Base-by-base conservation (phyloP, 352 stramenopile species). In the Globisporangium apiculatum region DNA sequence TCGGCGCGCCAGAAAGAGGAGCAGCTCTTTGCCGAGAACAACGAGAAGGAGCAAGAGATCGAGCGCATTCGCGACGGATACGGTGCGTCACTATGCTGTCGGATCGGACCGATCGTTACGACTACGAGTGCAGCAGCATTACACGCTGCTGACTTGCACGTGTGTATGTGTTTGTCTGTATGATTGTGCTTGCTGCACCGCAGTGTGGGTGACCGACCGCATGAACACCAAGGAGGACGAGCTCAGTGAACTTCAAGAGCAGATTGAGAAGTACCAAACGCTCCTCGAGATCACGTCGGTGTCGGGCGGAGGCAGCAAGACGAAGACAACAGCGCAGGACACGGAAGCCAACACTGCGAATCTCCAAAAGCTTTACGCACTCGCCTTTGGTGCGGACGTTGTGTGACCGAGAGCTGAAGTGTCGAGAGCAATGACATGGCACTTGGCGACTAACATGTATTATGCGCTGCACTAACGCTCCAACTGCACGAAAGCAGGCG, bases 151-250 rank as follows among this genome's bases (percentile, higher is more conserved):
- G 7, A 12, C 24, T 9, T 15, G 48, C 4, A 43, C 41, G n/a
- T 31, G 8, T 31, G n/a, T 50, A 15, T 4, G 40, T 49, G 17
- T 45, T 36, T 7, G 52, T 2, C 7, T 38, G 9, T 52, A 18
- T 48, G 45, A 1, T 57, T 54, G 10, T 36, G 1, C 12, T 48
- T 60, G 11, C 60, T 47, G 38, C n/a, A 3, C 58, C 14, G 14
- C 38, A 94, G 84, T 94, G 17, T 94, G 84, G 82, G 82, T 94
- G 5, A 94, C 84, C 24, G 82, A 92, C 55, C 80, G 84, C 0
- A 94, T 94, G 84, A 94, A 94, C 52, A 88, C 80, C 10, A 94
- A 94, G 53, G 84, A 94, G 60, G 84, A 94, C 55, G 84, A 94
- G 59, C 53, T 94, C 6, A 86, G 76, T 43, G 84, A 94, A 57